Conservation (phyloP, 2,329 filamentous ascomycete species). For the Periglandula ipomoeae region DNA sequence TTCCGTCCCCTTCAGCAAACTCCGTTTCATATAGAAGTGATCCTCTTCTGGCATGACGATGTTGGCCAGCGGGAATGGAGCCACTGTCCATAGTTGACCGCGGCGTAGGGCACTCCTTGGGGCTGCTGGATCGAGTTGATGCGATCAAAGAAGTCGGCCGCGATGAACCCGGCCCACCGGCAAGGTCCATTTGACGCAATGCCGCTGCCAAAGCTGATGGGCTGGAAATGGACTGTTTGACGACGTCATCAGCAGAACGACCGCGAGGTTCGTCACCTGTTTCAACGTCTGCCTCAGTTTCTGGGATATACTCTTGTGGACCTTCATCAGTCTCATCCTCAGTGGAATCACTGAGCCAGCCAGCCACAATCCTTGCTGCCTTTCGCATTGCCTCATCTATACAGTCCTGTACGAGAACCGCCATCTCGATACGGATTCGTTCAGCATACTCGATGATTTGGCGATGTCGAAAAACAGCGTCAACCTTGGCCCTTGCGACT, state of each 20-base stretch:
- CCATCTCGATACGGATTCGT: slow-evolving; percentile 88
- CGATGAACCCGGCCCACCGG: slow-evolving; percentile 23
- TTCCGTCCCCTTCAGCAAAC: slow-evolving; percentile 77
- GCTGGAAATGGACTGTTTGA: slow-evolving; percentile 19
- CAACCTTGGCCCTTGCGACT: slow-evolving; percentile 78
- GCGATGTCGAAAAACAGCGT: slow-evolving; percentile 83
- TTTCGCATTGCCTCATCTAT: slow-evolving; percentile 88
- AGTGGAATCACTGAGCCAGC: slow-evolving; percentile 71
- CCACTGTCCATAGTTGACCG: slow-evolving; percentile 61
- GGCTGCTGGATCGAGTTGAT: slow-evolving; percentile 82
- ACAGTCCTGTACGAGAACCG: slow-evolving; percentile 87
- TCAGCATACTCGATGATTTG: slow-evolving; percentile 94
- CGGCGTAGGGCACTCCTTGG: slow-evolving; percentile 82
- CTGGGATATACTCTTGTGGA: slow-evolving; percentile 12
- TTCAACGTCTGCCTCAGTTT: slow-evolving; percentile 8
- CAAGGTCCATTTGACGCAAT: slow-evolving; percentile 32
- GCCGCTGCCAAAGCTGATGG: slow-evolving; percentile 48
- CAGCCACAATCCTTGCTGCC: slow-evolving; percentile 77
- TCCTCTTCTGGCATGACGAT: slow-evolving; percentile 60
- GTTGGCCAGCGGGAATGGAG: slow-evolving; percentile 46
- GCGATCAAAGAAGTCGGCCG: slow-evolving; percentile 47
- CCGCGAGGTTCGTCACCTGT: slow-evolving; percentile 10
- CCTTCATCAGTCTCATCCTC: slow-evolving; percentile 42
- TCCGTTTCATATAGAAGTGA: slow-evolving; percentile 73
- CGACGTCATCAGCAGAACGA: slow-evolving; percentile 7